Evolutionary conservation across 768 basidiomycete species (phyloP), one percentile per base, ranked within the genome.

Genomic region (Podaxis sp.): DNA sequence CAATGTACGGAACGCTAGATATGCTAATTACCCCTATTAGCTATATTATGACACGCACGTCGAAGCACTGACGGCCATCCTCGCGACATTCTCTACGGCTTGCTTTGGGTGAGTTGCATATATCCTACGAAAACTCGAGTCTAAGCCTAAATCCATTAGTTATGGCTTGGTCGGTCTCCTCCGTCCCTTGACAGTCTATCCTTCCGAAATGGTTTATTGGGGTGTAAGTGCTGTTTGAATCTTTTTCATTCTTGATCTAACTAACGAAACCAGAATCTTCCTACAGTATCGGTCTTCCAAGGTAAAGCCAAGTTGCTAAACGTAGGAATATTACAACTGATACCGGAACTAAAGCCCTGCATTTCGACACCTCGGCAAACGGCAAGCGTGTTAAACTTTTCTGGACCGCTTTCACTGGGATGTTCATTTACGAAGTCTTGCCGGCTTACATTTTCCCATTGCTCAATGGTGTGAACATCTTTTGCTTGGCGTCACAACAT

Each of bases 181-280:
- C 9, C 79, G 85, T 2, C 83, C 84, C 2, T 71, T 86, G 21
- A 82, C 81, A 0, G 82, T 86, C 5, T 84, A 85, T 66, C 83
- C 83, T 0, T 79, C 81, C n/a, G 83, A 84, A 67, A 83, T 83
- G 82, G 83, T 87, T 16, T 86, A 85, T 63, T 85, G 83, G 83
- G 57, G 61, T 46, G 83, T 83, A 66, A 61, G 79, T 73, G 10
- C 32, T 25, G 14, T 53, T 23, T 9, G 27, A 46, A 18, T 11
- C n/a, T 21, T 5, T 25, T 42, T 50, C 23, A 7, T 13, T 36
- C 9, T 25, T 27, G 23, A 27, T 47, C 35, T 18, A 25, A 23
- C 27, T 18, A 10, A 28, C 11, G 14, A 27, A 18, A 13, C n/a
- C 47, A 83, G 81, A 83, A 81, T 66, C 68, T 86, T 21, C 83